Evolutionary conservation across 106 monocot species (phyloP).

Genomic region (Dendrobium catenatum): DNA sequence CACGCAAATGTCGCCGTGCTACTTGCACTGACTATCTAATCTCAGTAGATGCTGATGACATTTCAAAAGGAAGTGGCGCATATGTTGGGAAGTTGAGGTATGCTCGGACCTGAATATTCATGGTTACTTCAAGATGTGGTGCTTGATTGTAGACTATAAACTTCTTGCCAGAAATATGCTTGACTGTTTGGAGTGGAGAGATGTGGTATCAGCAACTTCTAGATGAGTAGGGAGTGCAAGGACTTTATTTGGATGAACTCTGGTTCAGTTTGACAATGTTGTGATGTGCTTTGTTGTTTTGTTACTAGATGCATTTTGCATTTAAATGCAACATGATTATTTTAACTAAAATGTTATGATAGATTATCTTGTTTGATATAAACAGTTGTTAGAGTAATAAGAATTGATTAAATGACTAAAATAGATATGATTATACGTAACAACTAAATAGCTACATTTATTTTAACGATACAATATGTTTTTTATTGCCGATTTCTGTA

Average conservation of each 20-base stretch:
- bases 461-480: background rate
- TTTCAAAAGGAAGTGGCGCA: conserved; percentile 56
- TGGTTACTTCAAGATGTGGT: background rate
- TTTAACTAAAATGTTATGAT: background rate
- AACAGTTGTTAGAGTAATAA: background rate
- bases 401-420: background rate
- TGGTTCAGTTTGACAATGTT: background rate
- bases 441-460: background rate
- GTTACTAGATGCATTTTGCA: background rate
- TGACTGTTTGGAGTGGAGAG: background rate
- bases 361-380: background rate
- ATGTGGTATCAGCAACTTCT: background rate
- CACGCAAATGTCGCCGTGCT: conserved; percentile 54
- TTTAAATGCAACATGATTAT: background rate
- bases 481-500: background rate
- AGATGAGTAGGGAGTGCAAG: background rate
- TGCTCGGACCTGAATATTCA: background rate
- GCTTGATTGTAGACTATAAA: background rate
- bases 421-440: background rate
- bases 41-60: conserved; percentile 54
- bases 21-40: conserved; percentile 80
- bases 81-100: conserved; percentile 87
- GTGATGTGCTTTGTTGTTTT: background rate
- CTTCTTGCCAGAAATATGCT: background rate
- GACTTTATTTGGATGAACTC: background rate